phyloP scores from a whole-genome alignment of 2,329 filamentous ascomycete species.

The Fusarium penzigii region DNA sequence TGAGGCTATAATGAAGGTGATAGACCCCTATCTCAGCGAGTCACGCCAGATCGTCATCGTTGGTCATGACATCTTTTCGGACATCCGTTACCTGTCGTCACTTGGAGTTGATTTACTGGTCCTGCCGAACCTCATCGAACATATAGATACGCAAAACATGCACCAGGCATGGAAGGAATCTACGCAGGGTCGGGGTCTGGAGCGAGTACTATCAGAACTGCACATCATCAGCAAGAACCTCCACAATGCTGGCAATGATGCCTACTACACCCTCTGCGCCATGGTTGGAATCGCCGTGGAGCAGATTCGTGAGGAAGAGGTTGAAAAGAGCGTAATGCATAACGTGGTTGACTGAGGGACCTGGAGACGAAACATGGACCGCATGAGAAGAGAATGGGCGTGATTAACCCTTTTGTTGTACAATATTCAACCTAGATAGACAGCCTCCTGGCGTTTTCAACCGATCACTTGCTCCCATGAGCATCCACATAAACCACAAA shows the following conservation, averaged over 20 bases:
- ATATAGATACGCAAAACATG: slow-evolving; percentile 72
- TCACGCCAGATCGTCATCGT: slow-evolving; percentile 68
- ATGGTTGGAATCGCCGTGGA: slow-evolving; percentile 55
- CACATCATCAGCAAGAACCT: slow-evolving; percentile 63
- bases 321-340: slow-evolving; percentile 10
- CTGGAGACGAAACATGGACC: background rate
- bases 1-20: slow-evolving; percentile 37
- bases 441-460: slow-evolving; percentile 19
- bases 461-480: slow-evolving; percentile 19
- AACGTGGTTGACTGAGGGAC: slow-evolving; percentile 13
- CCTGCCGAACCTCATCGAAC: slow-evolving; percentile 57
- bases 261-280: slow-evolving; percentile 74
- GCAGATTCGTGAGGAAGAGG: slow-evolving; percentile 21
- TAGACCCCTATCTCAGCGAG: slow-evolving; percentile 33
- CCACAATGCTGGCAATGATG: slow-evolving; percentile 91
- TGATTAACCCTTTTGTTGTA: slow-evolving; percentile 24
- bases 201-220: slow-evolving; percentile 62
- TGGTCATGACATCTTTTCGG: slow-evolving; percentile 70
- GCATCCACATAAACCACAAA: slow-evolving; percentile 35
- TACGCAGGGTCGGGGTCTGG: slow-evolving; percentile 56
- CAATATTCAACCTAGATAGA: slow-evolving; percentile 21
- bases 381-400: slow-evolving; percentile 29
- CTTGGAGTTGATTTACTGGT: slow-evolving; percentile 64
- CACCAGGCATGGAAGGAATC: slow-evolving; percentile 64
- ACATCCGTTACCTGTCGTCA: slow-evolving; percentile 66